Percentiles rank a stretch among this genome's conserved stretches.
Evolutionary conservation across 2,329 filamentous ascomycete species (phyloP).

Genomic region (Chaetomium strumarium): DNA sequence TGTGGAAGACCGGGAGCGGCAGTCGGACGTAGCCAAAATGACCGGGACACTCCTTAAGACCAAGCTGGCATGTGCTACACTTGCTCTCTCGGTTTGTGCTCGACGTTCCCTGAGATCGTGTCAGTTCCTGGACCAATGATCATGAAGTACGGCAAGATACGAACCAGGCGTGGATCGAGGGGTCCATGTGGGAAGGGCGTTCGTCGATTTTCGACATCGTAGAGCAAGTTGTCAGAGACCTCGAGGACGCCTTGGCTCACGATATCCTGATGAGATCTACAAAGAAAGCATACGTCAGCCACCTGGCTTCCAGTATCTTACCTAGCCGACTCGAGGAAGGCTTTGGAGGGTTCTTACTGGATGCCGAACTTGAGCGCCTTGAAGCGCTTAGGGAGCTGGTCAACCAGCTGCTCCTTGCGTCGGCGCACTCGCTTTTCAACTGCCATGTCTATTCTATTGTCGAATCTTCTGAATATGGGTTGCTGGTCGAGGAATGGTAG

Average conservation of each 20-base stretch:
- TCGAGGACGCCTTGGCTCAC: conserved; percentile 92
- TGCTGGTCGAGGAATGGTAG: background rate
- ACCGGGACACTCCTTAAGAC: conserved; percentile 79
- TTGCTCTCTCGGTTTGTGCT: conserved; percentile 60
- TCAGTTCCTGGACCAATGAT: background rate
- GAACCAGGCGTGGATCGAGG: conserved; percentile 70
- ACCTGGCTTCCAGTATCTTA: background rate
- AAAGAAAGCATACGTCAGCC: background rate
- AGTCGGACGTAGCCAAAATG: conserved; percentile 94
- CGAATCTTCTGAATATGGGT: background rate
- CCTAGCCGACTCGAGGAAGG: background rate
- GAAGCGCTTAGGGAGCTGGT: conserved; percentile 85
- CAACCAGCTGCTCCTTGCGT: conserved; percentile 79
- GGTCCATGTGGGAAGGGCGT: conserved; percentile 75
- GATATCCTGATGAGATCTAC: conserved; percentile 83
- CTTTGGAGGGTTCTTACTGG: conserved; percentile 49
- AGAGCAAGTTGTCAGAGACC: conserved; percentile 88
- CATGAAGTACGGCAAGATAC: background rate
- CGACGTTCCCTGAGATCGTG: conserved; percentile 60
- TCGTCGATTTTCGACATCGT: conserved; percentile 78
- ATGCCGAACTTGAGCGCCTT: conserved; percentile 92
- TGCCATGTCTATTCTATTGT: conserved; percentile 7
- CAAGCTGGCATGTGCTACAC: conserved; percentile 79
- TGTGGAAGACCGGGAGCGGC: conserved; percentile 87
- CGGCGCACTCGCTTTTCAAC: conserved; percentile 10